Base-by-base conservation (phyloP, 1,284 basidiomycete genomes). In the Ustilago bromivora region DNA sequence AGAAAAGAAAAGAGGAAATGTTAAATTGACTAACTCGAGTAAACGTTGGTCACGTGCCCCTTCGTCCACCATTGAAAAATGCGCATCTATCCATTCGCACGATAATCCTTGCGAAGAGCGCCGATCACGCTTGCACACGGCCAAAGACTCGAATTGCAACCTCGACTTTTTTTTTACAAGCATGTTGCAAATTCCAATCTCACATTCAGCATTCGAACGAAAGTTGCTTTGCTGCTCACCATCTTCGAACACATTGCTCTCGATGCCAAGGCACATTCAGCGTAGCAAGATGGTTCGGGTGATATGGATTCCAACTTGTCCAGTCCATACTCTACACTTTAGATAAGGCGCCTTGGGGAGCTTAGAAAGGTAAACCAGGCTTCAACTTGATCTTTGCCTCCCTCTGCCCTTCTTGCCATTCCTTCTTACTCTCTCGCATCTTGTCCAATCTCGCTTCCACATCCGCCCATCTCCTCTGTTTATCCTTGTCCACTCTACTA, bases 311-410 rank as follows among this genome's bases (percentile, higher is more conserved):
- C 13, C 40, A 15, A 41, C 23, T 28, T 28, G 23, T 56, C 19
- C 46, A 49, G 8, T 15, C 8, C 8, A 46, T 8, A 17, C 41
- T 13, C 7, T 17, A 17, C n/a, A 49, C 46, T 7, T 9, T 13
- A 41, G 17, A 13, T 15, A 41, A 13, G 40, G 17, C 13, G 40
- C 40, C 9, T 6, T n/a, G 7, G 11, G 11, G 40, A 8, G 17
- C 7, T 65, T 63, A 78, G 66, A 78, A 78, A 28, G 76, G 68
- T 28, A 78, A 49, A 2, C 65, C 64, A 41, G 76, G 76, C 66
- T 71, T 78, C 54, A 69, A 38, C 66, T 78, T 78, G 46, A 51
- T 68, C 60, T 47, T 66, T 2, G 65, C 71, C 49, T 78, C 72
- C 5, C 23, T 62, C 47, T 61, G 55, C 8, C 58, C 38, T 51